Evolutionary conservation across 208 protist species (phyloP).

Genomic region (Trypanosoma congolense): DNA sequence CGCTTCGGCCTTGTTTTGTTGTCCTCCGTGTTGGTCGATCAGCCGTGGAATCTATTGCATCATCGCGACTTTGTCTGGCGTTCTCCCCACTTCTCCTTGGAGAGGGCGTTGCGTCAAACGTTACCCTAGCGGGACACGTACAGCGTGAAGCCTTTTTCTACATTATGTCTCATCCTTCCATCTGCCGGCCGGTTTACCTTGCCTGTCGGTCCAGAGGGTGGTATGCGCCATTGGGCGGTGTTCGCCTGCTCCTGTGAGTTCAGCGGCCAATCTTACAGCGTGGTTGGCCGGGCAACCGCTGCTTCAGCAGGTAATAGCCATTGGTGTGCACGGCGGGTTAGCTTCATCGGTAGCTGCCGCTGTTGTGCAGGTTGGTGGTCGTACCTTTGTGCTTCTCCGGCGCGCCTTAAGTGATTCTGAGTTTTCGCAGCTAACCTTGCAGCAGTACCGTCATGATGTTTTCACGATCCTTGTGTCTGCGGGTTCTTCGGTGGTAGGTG

Average conservation of each 20-base stretch:
- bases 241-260: constrained; percentile 15
- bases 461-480: constrained; percentile 32
- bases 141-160: constrained; percentile 42
- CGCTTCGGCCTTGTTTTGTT: constrained; percentile 26
- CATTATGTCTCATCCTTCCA: constrained; percentile 32
- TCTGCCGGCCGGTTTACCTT: constrained; percentile 26
- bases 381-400: constrained; percentile 31
- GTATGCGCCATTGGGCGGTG: constrained; percentile 19
- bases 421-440: constrained; percentile 21
- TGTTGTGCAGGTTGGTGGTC: constrained; percentile 33
- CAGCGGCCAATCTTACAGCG: constrained; percentile 3
- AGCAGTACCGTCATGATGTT: constrained; percentile 57
- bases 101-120: constrained; percentile 36
- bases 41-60: constrained; percentile 34
- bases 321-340: constrained; percentile 36
- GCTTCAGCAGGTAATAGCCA: constrained; percentile 40
- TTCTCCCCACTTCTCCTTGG: constrained; percentile 45
- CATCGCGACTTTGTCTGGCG: constrained; percentile 23
- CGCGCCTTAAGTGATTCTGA: constrained; percentile 20
- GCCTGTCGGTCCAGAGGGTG: constrained; percentile 27
- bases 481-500: constrained; percentile 36
- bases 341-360: constrained; percentile 46
- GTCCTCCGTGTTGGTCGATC: constrained; percentile 26
- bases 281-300: constrained; percentile 37
- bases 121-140: constrained; percentile 36